Evolutionary conservation across 225 moss, liverwort and hornwort species (phyloP), one percentile per base, ranked within the genome.

Genomic region (Rhytidiadelphus loreus): DNA sequence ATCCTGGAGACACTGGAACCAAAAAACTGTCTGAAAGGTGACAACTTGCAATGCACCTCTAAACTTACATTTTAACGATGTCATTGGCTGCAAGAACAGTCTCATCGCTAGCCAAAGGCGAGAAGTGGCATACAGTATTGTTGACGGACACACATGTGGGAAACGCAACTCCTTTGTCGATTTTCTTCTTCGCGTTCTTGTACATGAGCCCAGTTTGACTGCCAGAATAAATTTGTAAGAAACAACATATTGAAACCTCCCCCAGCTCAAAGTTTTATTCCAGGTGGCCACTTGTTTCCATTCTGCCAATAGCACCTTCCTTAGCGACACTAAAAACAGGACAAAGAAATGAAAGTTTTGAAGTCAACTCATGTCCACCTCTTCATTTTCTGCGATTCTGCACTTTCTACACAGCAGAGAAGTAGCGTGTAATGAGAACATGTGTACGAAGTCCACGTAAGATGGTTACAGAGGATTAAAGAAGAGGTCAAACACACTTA

Each of bases 31-130:
- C 72, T 73, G 30, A 41, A 82, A 44, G 32, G 33, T 81, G 60
- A 81, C 28, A 43, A 16, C 16, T 6, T 32, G 56, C 48, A 84
- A 44, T 48, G 64, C 43, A 26, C 81, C 26, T 68, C 65, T 5
- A 19, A 13, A 85, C 97, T 96, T 90, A 99, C 99, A 99, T 96
- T 93, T 99, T 99, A 50, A 97, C 85, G 61, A 96, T 92, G 83
- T 97, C 97, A 44, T 94, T 94, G 28, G 93, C 96, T 61, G 92
- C 52, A 84, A 99, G 90, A 75, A 89, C 87, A 16, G 94, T 69
- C 68, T 97, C 97, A 82, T 99, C 99, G 85, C 97, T 96, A 71
- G 97, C 99, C 95, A 99, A 88, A n/a, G 99, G 99, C 73, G 99
- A 99, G 87, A 95, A 96, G 85, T 99, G 99, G 81, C 97, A 99